These are phyloP conservation scores for Phyllosticta capitalensis DNA, from an alignment of 2,329 filamentous ascomycete genomes.

Conservation along the genomic window DNA sequence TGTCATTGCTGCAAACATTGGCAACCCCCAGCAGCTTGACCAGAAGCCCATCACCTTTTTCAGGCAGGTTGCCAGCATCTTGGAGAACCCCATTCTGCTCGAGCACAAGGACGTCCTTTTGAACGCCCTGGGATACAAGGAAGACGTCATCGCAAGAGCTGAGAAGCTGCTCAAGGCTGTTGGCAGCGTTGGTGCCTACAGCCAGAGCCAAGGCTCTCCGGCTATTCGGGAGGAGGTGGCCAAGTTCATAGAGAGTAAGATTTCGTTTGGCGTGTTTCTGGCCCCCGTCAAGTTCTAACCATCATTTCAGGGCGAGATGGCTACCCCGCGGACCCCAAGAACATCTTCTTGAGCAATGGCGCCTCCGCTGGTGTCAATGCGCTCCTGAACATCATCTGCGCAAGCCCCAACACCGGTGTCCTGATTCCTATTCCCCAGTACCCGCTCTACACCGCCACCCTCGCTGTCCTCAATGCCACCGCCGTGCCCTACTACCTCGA, in stretches of 20 bases:
- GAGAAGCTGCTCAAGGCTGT: constrained; percentile 71
- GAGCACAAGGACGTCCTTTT: constrained; percentile 73
- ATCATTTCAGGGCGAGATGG: constrained; percentile 63
- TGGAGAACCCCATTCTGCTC: constrained; percentile 82
- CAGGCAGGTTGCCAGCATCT: constrained; percentile 83
- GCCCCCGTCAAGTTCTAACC: neutral
- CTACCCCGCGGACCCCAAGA: constrained; percentile 66
- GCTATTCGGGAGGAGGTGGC: constrained; percentile 84
- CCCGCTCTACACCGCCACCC: constrained; percentile 89
- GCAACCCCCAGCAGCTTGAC: constrained; percentile 96
- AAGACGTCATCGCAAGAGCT: constrained; percentile 79
- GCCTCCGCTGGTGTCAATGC: constrained; percentile 94
- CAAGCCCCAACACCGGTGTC: constrained; percentile 65
- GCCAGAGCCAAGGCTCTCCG: constrained; percentile 80
- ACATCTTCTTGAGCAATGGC: constrained; percentile 85
- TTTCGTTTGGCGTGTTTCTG: neutral
- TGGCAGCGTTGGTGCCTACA: constrained; percentile 92
- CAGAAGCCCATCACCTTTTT: constrained; percentile 99
- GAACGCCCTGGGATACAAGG: constrained; percentile 71
- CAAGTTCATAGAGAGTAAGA: constrained; percentile 73
- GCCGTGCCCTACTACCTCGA: constrained; percentile 93
- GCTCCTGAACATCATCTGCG: constrained; percentile 80
- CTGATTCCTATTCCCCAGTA: constrained; percentile 96
- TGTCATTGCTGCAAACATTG: constrained; percentile 96
- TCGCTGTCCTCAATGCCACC: constrained; percentile 73